Percentiles rank a stretch among this genome's conserved stretches.
phyloP scores from a whole-genome alignment of 148 eudicot genomes.

The Vaccinium darrowii region DNA sequence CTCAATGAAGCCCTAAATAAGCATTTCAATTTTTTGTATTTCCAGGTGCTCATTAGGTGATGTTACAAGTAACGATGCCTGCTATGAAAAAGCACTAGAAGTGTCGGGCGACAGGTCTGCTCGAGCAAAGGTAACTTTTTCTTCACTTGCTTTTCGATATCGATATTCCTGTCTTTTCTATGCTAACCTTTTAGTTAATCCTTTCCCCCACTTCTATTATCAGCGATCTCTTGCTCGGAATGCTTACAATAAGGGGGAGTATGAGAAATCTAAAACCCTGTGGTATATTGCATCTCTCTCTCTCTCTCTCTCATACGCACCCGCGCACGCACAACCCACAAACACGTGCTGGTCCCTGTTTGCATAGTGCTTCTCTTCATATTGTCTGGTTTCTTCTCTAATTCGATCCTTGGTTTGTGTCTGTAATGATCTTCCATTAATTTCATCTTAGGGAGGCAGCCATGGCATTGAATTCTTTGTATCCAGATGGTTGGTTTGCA shows the following conservation, averaged over 20 bases:
- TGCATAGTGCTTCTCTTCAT: constrained; percentile 4
- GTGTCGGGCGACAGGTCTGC: constrained; percentile 76
- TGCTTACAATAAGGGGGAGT: constrained; percentile 85
- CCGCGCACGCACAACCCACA: neutral
- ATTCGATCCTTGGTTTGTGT: neutral
- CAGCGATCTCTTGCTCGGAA: constrained; percentile 91
- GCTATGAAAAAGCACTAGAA: constrained; percentile 80
- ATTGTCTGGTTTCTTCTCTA: neutral
- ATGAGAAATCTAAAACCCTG: constrained; percentile 59
- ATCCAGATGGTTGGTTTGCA: constrained; percentile 99
- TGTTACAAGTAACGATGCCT: constrained; percentile 71
- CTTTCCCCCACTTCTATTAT: constrained; percentile 1
- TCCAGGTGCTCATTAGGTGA: constrained; percentile 91
- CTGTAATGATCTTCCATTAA: neutral
- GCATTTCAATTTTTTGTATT: constrained; percentile 6
- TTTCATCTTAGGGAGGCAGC: constrained; percentile 71
- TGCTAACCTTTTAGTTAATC: constrained; percentile 6
- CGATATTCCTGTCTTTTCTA: neutral
- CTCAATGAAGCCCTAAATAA: neutral
- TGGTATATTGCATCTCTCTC: constrained; percentile 47
- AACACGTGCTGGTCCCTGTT: neutral
- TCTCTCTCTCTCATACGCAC: neutral
- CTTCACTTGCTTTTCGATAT: constrained; percentile 9
- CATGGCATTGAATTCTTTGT: constrained; percentile 80
- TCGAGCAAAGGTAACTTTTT: constrained; percentile 70